Base-by-base conservation (phyloP, 441 rosid species). In the Melastoma candidum region DNA sequence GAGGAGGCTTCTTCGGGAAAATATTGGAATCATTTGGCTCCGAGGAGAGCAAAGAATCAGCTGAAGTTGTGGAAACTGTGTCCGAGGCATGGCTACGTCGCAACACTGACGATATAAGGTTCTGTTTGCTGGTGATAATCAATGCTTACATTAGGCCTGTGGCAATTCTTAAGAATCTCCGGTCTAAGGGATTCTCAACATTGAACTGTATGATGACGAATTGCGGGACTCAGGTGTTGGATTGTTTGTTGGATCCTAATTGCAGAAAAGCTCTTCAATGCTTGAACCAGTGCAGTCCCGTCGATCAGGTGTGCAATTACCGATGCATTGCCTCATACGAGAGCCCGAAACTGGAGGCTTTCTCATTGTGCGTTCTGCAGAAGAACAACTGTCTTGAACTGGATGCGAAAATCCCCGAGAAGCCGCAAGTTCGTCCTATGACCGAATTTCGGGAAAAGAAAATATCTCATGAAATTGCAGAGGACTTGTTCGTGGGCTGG, bases 401-500 rank as follows among this genome's bases (percentile, higher is more conserved):
- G 58, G 87, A 83, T 68, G 95, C 96, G 2, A 76, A 73, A 67
- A 74, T 87, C 52, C 98, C 95, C 0, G 76, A 80, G 56, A 80
- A 74, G 26, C 96, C 90, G 12, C 61, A 44, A 46, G 83, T 82
- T 24, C 71, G 80, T 58, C 96, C 96, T 2, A 74, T 90, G 90
- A 69, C 44, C n/a, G 72, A 60, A 66, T 90, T 87, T 51, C 73
- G 68, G 63, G 93, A 85, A 45, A 59, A 76, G 25, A 79, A 68
- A 53, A 54, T 90, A 32, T 70, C 74, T 57, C 84, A 83, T 8
- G 88, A 78, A 57, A 71, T 71, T 49, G 93, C 93, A 0, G 95
- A 90, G 67, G 96, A 87, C 72, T 75, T 90, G 60, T 87, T 90
- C 49, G 87, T 90, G 54, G 96, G 96, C 12, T 90, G 96, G 93